Evolutionary conservation across 495 filamentous ascomycete species (phyloP).

Genomic region (Talaromyces trachyspermus): DNA sequence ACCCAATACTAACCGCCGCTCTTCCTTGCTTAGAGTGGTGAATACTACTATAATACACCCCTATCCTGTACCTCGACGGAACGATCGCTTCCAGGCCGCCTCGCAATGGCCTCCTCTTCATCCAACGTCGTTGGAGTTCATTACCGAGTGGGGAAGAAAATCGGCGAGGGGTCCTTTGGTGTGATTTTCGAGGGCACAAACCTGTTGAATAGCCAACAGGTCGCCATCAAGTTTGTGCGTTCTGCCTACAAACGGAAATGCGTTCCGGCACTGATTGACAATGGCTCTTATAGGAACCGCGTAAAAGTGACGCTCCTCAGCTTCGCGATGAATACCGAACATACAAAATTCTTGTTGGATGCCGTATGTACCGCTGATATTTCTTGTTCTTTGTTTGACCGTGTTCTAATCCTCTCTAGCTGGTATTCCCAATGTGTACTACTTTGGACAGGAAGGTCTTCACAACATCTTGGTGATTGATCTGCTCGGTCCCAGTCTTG

Average conservation of each 20-base stretch:
- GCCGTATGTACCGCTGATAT: slow-evolving; percentile 67
- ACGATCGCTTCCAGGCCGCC: slow-evolving; percentile 5
- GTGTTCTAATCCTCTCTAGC: slow-evolving; percentile 46
- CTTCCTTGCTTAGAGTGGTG: too few species aligned
- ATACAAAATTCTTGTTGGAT: slow-evolving; percentile 98
- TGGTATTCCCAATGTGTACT: slow-evolving; percentile 99
- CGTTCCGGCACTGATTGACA: not conserved
- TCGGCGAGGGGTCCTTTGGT: slow-evolving; percentile 97
- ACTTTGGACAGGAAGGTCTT: slow-evolving; percentile 97
- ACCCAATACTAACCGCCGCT: not conserved
- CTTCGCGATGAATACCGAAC: slow-evolving; percentile 98
- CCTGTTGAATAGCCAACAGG: slow-evolving; percentile 96
- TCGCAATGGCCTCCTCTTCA: slow-evolving; percentile 79
- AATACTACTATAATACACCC: not conserved
- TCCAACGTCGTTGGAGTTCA: slow-evolving; percentile 99
- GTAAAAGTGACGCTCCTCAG: slow-evolving; percentile 98
- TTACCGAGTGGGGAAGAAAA: slow-evolving; percentile 99
- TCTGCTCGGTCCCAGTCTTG: slow-evolving; percentile 88
- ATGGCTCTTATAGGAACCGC: slow-evolving; percentile 66
- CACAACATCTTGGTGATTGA: slow-evolving; percentile 99
- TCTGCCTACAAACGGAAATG: not conserved
- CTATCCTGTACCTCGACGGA: slow-evolving; percentile 21
- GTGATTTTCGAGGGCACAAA: slow-evolving; percentile 99
- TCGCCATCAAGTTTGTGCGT: slow-evolving; percentile 99
- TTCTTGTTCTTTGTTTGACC: slow-evolving; percentile 2